A percentile compares a stretch with the other conserved stretches of the same genome.
These are phyloP conservation scores for Patellaria atrata DNA, from an alignment of 495 filamentous ascomycete species.

Conservation along the genomic window DNA sequence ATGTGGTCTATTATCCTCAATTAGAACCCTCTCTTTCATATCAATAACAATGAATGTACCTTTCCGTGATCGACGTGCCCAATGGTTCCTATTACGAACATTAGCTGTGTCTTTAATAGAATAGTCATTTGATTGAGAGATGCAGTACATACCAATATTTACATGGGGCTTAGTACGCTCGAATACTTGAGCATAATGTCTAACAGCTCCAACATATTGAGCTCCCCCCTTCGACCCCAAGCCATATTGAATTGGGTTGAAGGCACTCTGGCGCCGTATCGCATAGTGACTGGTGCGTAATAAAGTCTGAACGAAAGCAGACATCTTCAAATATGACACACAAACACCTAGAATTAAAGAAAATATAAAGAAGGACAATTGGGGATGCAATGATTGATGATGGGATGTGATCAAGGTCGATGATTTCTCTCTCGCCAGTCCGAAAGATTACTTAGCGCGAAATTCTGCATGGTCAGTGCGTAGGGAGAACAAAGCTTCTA, in stretches of 20 bases:
- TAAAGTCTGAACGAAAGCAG: conserved; percentile 32
- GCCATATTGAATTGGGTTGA: conserved; percentile 38
- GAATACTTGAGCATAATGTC: conserved; percentile 55
- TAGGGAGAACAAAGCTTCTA: too few species aligned
- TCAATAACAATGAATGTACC: too few species aligned
- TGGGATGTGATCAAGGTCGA: background rate
- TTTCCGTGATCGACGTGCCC: conserved; percentile 99
- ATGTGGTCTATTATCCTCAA: conserved; percentile 56
- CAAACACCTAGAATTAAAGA: conserved; percentile 5
- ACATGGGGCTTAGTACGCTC: conserved; percentile 93
- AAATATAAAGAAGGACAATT: conserved; percentile 13
- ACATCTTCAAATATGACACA: conserved; percentile 38
- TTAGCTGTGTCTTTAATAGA: conserved; percentile 4
- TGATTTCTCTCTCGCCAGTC: conserved; percentile 5
- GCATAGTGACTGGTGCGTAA: conserved; percentile 26
- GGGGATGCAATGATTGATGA: conserved; percentile 6
- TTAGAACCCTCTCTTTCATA: too few species aligned
- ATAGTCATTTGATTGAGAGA: background rate
- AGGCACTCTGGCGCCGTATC: conserved; percentile 16
- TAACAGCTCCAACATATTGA: conserved; percentile 51
- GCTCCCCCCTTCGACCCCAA: conserved; percentile 38
- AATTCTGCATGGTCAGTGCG: too few species aligned
- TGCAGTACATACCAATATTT: conserved; percentile 65
- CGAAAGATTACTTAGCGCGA: conserved; percentile 2
- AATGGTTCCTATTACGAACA: conserved; percentile 58